Evolutionary conservation across 75 land plant genomes (phyloP).

Genomic region (Ceratopteris richardii): DNA sequence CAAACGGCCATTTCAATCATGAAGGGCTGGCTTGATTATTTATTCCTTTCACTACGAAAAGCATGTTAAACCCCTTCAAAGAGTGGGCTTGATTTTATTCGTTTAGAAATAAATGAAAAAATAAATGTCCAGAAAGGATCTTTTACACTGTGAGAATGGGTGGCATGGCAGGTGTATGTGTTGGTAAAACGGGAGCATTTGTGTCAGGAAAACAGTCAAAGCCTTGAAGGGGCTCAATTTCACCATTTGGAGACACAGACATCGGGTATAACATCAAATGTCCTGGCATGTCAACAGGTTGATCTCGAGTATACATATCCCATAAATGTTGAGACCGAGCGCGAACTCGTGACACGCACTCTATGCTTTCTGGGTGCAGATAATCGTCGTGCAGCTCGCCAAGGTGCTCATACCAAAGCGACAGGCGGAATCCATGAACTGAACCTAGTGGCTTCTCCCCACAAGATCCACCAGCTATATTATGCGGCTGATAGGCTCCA

Average conservation of each 20-base stretch:
- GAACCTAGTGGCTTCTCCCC: slow-evolving; percentile 20
- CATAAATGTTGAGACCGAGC: slow-evolving; percentile 23
- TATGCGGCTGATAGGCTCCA: slow-evolving; percentile 48
- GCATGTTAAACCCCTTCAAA: too few species aligned
- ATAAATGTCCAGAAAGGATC: too few species aligned
- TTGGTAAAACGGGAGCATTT: slow-evolving; percentile 11
- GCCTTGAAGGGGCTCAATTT: slow-evolving; percentile 8
- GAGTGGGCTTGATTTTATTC: too few species aligned
- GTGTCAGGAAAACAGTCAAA: slow-evolving; percentile 13
- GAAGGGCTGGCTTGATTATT: too few species aligned
- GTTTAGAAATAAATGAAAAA: too few species aligned
- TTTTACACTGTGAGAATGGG: neutral
- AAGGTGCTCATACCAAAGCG: slow-evolving; percentile 52
- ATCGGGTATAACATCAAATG: slow-evolving; percentile 41
- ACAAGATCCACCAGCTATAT: slow-evolving; percentile 2
- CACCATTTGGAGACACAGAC: slow-evolving; percentile 15
- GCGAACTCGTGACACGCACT: slow-evolving; percentile 30
- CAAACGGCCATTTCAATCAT: too few species aligned
- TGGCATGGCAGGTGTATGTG: neutral
- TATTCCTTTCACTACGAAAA: too few species aligned
- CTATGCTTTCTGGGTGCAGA: slow-evolving; percentile 24
- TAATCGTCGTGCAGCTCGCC: slow-evolving; percentile 10
- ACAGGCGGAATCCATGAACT: slow-evolving; percentile 37
- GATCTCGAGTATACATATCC: slow-evolving; percentile 23
- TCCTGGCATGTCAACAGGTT: slow-evolving; percentile 36